Conservation (phyloP, 768 basidiomycete genomes). For the Tylopilus subfusipes region DNA sequence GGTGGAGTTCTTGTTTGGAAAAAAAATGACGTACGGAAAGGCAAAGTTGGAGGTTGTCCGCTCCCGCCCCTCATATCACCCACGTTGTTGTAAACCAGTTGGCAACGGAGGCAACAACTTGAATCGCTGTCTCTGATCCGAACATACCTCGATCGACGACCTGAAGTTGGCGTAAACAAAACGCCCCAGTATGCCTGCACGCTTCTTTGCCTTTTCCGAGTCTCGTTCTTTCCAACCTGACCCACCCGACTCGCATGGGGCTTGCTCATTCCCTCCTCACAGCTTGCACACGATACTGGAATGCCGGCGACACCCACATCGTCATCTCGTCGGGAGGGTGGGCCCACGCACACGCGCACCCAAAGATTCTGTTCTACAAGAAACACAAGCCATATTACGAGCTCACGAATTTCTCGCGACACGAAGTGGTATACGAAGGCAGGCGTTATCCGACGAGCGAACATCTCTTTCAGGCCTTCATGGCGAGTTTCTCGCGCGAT, state of each 20-base stretch:
- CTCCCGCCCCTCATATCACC: too few species aligned
- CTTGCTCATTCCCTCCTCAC: constrained; percentile 15
- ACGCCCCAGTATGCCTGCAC: not conserved
- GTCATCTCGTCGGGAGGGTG: constrained; percentile 26
- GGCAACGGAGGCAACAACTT: too few species aligned
- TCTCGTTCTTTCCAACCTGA: not conserved
- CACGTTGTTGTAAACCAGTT: too few species aligned
- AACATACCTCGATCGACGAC: not conserved
- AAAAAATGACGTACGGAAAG: constrained; percentile 28
- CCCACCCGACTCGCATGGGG: constrained; percentile 14
- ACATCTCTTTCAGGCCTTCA: constrained; percentile 76
- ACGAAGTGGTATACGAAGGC: constrained; percentile 61
- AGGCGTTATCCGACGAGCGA: constrained; percentile 72
- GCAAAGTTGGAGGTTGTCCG: constrained; percentile 34
- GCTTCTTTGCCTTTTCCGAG: not conserved
- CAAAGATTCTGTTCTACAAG: constrained; percentile 56
- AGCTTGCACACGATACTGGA: constrained; percentile 22
- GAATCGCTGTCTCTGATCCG: not conserved
- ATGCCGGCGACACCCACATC: constrained; percentile 28
- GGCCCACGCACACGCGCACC: constrained; percentile 25
- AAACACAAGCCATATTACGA: constrained; percentile 64
- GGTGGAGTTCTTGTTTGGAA: constrained; percentile 2
- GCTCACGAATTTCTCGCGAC: constrained; percentile 70
- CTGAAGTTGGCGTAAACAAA: too few species aligned
- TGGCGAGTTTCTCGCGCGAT: constrained; percentile 41